A percentile compares a stretch with the other conserved stretches of the same genome.
Conservation (phyloP, 2,329 filamentous ascomycete genomes). For the Ploettnerulaceae sp. region DNA sequence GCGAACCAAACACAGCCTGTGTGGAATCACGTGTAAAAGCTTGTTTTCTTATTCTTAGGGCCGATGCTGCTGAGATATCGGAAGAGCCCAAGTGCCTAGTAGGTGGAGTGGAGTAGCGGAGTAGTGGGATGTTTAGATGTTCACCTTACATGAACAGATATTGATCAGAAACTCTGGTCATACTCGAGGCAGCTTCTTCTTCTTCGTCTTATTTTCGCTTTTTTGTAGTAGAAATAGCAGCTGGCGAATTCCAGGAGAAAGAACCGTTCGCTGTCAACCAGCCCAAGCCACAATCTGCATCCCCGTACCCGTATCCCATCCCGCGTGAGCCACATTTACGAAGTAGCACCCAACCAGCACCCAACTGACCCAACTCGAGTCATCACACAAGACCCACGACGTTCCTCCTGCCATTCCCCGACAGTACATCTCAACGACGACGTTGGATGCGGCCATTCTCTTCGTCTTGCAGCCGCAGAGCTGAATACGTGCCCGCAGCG, state of each 20-base stretch:
- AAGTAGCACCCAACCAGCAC: neutral
- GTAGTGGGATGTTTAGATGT: neutral
- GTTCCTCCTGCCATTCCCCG: neutral
- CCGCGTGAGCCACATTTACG: constrained; percentile 1
- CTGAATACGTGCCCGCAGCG: constrained; percentile 27
- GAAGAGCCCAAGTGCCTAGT: too few species aligned
- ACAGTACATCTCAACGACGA: neutral
- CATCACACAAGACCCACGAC: neutral
- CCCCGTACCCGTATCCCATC: neutral
- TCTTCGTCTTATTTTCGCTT: too few species aligned
- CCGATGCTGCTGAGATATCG: neutral
- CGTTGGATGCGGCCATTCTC: constrained; percentile 24
- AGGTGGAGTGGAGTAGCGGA: neutral
- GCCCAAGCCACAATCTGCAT: constrained; percentile 3
- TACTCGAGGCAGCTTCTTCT: too few species aligned
- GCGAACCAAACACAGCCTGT: too few species aligned
- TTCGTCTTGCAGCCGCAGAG: constrained; percentile 25
- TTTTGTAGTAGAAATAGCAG: too few species aligned
- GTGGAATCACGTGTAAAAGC: neutral
- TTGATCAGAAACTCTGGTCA: neutral
- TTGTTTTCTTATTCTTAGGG: neutral
- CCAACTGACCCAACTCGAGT: too few species aligned
- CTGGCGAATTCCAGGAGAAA: too few species aligned
- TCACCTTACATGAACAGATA: neutral
- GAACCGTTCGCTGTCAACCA: constrained; percentile 1